These are phyloP conservation scores for Fusarium bulbicola DNA, from an alignment of 2,329 filamentous ascomycete genomes.

Conservation along the genomic window DNA sequence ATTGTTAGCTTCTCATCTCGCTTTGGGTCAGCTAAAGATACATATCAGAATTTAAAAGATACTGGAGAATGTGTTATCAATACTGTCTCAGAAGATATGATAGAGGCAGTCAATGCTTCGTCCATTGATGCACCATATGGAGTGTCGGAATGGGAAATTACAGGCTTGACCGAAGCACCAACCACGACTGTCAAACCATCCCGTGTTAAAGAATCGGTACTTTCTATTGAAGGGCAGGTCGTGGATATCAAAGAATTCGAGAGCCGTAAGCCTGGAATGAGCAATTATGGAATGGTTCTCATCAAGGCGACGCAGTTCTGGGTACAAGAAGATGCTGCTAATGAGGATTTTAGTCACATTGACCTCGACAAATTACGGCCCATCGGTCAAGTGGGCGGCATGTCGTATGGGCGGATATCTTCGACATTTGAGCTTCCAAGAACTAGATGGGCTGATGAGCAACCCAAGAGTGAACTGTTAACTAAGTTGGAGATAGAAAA, in stretches of 20 bases:
- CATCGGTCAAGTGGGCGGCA: slow-evolving; percentile 84
- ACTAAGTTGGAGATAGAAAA: neutral
- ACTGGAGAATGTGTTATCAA: slow-evolving; percentile 84
- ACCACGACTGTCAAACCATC: slow-evolving; percentile 73
- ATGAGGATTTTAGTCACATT: slow-evolving; percentile 77
- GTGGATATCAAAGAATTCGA: slow-evolving; percentile 81
- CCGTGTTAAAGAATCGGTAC: slow-evolving; percentile 82
- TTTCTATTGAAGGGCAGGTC: slow-evolving; percentile 84
- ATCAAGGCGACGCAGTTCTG: slow-evolving; percentile 89
- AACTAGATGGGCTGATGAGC: slow-evolving; percentile 1
- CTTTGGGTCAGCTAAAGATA: slow-evolving; percentile 74
- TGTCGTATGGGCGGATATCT: slow-evolving; percentile 78
- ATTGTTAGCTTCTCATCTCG: slow-evolving; percentile 62
- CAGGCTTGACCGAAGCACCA: slow-evolving; percentile 77
- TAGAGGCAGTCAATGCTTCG: slow-evolving; percentile 86
- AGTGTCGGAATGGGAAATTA: slow-evolving; percentile 80
- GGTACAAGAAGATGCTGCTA: slow-evolving; percentile 87
- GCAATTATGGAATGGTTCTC: slow-evolving; percentile 76
- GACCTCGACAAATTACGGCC: slow-evolving; percentile 81
- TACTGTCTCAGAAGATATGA: slow-evolving; percentile 83
- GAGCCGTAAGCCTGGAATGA: slow-evolving; percentile 76
- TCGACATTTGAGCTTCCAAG: slow-evolving; percentile 75
- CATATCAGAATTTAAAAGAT: slow-evolving; percentile 76
- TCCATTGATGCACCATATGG: slow-evolving; percentile 81
- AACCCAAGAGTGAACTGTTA: neutral